Conservation (phyloP, 2,329 filamentous ascomycete genomes). For the Lachnellula subtilissima region DNA sequence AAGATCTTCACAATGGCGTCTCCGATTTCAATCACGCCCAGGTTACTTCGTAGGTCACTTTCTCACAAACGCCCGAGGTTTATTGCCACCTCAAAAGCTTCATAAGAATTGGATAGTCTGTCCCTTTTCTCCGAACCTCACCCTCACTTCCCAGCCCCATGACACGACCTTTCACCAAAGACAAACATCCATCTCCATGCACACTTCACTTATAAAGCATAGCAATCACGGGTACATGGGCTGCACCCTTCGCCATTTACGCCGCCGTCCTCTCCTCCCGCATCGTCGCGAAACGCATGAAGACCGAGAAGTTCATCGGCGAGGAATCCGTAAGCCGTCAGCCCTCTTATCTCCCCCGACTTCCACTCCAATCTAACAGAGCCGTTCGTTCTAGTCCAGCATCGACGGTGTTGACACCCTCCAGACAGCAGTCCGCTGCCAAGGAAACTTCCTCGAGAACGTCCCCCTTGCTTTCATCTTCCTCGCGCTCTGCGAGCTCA, state of each 20-base stretch:
- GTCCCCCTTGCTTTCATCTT: constrained; percentile 48
- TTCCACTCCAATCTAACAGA: neutral
- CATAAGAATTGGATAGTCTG: too few relatives aligned
- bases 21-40: too few relatives aligned
- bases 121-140: too few relatives aligned
- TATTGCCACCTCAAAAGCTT: too few relatives aligned
- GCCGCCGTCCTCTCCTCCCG: constrained; percentile 14
- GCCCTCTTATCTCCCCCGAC: neutral
- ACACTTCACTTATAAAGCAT: neutral
- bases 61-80: too few relatives aligned
- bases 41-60: too few relatives aligned
- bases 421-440: constrained; percentile 5
- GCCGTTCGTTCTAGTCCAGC: neutral
- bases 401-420: constrained; percentile 2
- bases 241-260: constrained; percentile 16
- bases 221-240: constrained; percentile 17
- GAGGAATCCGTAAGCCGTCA: constrained; percentile 2
- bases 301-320: constrained; percentile 11
- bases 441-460: constrained; percentile 19
- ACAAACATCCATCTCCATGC: neutral
- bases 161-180: neutral
- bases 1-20: too few relatives aligned
- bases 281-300: constrained; percentile 9
- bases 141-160: neutral
- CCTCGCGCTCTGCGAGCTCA: constrained; percentile 43